Conservation (phyloP, 345 rosid species). For the Eucalyptus guilfoylei region DNA sequence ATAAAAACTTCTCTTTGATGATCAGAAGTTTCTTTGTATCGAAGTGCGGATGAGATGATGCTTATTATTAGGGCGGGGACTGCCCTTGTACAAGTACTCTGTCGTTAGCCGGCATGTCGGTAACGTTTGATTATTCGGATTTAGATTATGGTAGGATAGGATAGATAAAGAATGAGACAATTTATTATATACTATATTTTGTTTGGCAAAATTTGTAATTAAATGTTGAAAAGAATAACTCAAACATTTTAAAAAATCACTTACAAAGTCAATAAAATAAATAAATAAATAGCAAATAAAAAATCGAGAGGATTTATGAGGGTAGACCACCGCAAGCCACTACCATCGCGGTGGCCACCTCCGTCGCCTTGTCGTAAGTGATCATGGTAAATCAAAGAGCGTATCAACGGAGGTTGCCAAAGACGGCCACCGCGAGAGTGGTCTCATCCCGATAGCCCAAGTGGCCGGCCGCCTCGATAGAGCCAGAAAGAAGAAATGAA, state of each 20-base stretch:
- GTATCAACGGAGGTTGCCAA: rapidly evolving
- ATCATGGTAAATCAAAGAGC: too few species aligned
- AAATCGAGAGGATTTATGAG: neutral
- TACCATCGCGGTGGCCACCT: neutral
- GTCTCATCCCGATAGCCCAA: neutral
- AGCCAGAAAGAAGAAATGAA: neutral
- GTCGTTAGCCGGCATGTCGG: rapidly evolving
- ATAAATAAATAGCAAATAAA: neutral
- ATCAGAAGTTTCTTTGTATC: neutral
- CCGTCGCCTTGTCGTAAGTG: neutral
- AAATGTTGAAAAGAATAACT: neutral
- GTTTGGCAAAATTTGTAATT: neutral
- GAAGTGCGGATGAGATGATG: neutral
- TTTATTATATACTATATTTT: too few species aligned
- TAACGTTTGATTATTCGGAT: rapidly evolving
- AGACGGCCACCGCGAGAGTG: rapidly evolving
- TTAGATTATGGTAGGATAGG: rapidly evolving
- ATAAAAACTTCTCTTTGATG: neutral
- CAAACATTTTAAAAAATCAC: neutral
- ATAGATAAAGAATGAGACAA: too few species aligned
- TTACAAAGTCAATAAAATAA: neutral
- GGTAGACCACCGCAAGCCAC: neutral
- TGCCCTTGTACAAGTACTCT: neutral
- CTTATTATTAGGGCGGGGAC: neutral
- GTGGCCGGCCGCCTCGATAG: neutral